A percentile compares a stretch with the other conserved stretches of the same genome.
Evolutionary conservation across 1,284 basidiomycete genomes (phyloP).

Genomic region (Cutaneotrichosporon daszewskae): DNA sequence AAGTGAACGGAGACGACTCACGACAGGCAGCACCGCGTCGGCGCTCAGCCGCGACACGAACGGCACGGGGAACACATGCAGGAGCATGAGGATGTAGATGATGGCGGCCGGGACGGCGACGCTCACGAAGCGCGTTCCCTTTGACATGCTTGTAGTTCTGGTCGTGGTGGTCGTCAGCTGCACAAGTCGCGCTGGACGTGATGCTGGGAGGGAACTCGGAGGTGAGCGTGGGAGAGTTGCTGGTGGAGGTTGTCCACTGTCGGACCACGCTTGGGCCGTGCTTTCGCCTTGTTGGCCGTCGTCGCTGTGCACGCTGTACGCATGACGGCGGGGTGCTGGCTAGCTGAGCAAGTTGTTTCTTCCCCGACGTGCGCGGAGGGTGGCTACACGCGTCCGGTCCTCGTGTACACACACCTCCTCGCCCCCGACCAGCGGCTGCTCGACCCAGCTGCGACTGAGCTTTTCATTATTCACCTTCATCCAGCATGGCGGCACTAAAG

Average conservation of each 20-base stretch:
- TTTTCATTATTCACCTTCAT: too few species aligned
- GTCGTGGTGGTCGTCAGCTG: background rate
- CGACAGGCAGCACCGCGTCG: conserved; percentile 58
- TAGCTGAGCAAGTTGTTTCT: too few species aligned
- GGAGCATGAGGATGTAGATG: conserved; percentile 57
- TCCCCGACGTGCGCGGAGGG: too few species aligned
- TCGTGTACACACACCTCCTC: too few species aligned
- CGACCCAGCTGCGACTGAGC: too few species aligned
- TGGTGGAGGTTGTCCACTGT: background rate
- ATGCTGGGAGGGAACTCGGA: background rate
- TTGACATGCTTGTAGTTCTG: conserved; percentile 51
- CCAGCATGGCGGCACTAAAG: too few species aligned
- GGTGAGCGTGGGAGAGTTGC: conserved; percentile 1
- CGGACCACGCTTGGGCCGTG: too few species aligned
- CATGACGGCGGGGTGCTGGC: too few species aligned
- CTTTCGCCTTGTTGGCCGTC: too few species aligned
- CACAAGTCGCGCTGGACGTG: background rate
- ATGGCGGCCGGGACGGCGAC: conserved; percentile 49
- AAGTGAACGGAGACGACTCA: conserved; percentile 38
- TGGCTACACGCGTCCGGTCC: too few species aligned
- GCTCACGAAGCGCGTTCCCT: conserved; percentile 55
- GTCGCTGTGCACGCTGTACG: too few species aligned
- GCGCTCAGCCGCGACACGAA: conserved; percentile 52
- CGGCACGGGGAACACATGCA: conserved; percentile 56
- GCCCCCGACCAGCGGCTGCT: too few species aligned